Conservation (phyloP, 768 basidiomycete genomes). For the Trametes elegans region DNA sequence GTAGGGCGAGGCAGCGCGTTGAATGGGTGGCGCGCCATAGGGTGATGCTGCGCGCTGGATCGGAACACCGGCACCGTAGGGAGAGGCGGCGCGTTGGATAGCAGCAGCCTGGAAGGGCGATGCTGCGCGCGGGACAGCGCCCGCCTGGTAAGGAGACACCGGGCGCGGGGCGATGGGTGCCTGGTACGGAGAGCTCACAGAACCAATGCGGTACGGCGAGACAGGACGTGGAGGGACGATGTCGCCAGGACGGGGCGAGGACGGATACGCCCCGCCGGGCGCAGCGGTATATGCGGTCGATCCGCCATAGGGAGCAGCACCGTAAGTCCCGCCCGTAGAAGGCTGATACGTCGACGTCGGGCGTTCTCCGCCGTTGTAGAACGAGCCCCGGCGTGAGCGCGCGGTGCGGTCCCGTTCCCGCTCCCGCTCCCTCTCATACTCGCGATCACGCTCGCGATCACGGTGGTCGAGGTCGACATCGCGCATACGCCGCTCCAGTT, state of each 20-base stretch:
- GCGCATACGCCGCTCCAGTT: slow-evolving; percentile 40
- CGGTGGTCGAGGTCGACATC: slow-evolving; percentile 24
- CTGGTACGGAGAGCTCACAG: slow-evolving; percentile 19
- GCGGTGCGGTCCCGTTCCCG: slow-evolving; percentile 15
- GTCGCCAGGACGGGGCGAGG: slow-evolving; percentile 20
- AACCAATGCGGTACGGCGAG: slow-evolving; percentile 21
- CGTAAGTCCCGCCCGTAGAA: slow-evolving; percentile 16
- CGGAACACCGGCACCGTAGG: slow-evolving; percentile 19
- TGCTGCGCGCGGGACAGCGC: neutral
- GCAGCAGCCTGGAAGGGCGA: slow-evolving; percentile 7
- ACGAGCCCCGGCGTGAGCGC: slow-evolving; percentile 20
- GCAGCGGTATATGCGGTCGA: slow-evolving; percentile 14
- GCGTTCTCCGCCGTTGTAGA: slow-evolving; percentile 18
- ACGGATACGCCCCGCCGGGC: slow-evolving; percentile 18
- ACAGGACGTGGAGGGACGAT: slow-evolving; percentile 8
- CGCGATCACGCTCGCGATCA: slow-evolving; percentile 19
- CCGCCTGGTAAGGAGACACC: slow-evolving; percentile 11
- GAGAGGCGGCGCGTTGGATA: slow-evolving; percentile 19
- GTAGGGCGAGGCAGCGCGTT: slow-evolving; percentile 31
- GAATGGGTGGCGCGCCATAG: slow-evolving; percentile 4
- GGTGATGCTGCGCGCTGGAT: slow-evolving; percentile 16
- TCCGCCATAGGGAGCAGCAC: neutral
- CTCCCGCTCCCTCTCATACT: too few species aligned
- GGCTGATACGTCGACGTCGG: slow-evolving; percentile 21
- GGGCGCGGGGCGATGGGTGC: slow-evolving; percentile 15